Evolutionary conservation across 2,329 filamentous ascomycete species (phyloP).

Genomic region (Arthrobotrys sphaeroides): DNA sequence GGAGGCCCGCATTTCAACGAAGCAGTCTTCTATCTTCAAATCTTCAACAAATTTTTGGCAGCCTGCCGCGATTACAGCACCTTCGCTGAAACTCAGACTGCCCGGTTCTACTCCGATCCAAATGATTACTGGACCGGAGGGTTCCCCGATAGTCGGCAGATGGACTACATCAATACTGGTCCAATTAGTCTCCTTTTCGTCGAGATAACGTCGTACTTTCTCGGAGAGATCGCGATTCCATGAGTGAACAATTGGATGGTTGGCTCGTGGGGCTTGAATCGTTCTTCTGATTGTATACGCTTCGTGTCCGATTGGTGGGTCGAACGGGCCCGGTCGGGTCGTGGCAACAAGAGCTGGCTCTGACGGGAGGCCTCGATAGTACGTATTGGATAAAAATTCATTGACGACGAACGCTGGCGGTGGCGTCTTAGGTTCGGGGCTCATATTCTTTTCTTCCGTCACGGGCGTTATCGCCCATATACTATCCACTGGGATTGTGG

Average conservation of each 20-base stretch:
- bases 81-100: too few species aligned
- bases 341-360: background rate
- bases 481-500: too few species aligned
- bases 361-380: background rate
- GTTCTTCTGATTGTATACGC: background rate
- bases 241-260: background rate
- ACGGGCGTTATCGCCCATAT: too few species aligned
- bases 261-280: background rate
- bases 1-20: background rate
- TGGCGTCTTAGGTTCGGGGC: too few species aligned
- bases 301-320: background rate
- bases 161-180: slow-evolving; percentile 4
- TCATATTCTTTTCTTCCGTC: too few species aligned
- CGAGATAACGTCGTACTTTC: background rate
- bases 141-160: background rate
- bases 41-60: background rate
- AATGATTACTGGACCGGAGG: background rate
- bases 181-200: background rate
- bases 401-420: too few species aligned
- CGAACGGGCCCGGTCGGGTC: background rate
- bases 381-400: too few species aligned
- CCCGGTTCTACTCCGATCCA: background rate
- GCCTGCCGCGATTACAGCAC: background rate
- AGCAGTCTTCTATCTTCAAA: background rate
- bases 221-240: background rate